These are phyloP conservation scores for Madurella fahalii DNA, from an alignment of 2,329 filamentous ascomycete species.

Conservation along the genomic window DNA sequence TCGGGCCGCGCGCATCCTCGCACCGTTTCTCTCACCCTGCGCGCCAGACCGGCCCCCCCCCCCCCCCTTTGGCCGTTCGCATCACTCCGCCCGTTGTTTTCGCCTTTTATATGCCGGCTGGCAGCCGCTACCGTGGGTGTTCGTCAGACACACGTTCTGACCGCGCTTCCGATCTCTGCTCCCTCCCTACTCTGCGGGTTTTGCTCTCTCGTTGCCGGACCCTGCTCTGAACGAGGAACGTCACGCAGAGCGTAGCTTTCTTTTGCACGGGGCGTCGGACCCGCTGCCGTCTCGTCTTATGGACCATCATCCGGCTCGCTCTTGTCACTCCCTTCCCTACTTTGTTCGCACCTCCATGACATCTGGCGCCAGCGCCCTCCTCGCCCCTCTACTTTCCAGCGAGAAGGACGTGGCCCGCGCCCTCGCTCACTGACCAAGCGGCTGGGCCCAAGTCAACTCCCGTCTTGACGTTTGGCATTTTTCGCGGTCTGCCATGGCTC, in stretches of 20 bases:
- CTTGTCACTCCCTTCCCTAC: conserved; percentile 10
- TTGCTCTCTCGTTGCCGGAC: background rate
- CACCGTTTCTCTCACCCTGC: conserved; percentile 3
- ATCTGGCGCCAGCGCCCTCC: conserved; percentile 11
- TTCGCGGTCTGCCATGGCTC: conserved; percentile 30
- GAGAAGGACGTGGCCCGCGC: conserved; percentile 8
- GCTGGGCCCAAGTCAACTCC: conserved; percentile 2
- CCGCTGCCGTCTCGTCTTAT: conserved; percentile 23
- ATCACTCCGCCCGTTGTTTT: background rate
- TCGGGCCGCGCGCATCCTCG: conserved; percentile 2
- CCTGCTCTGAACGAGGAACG: background rate
- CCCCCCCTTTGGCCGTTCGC: background rate
- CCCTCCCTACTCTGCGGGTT: background rate
- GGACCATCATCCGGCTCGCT: conserved; percentile 23
- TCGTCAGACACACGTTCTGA: background rate
- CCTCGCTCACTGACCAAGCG: conserved; percentile 12
- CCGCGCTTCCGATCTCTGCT: background rate
- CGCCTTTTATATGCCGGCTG: conserved; percentile 11
- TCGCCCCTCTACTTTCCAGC: conserved; percentile 6
- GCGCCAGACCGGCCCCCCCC: background rate
- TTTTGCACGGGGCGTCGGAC: conserved; percentile 18
- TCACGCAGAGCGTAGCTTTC: conserved; percentile 4
- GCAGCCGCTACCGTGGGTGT: conserved; percentile 7
- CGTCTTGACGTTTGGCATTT: conserved; percentile 9
- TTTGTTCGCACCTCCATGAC: conserved; percentile 12